Evolutionary conservation across 2,329 filamentous ascomycete species (phyloP).

Genomic region (Arthrobotrys megalospora): DNA sequence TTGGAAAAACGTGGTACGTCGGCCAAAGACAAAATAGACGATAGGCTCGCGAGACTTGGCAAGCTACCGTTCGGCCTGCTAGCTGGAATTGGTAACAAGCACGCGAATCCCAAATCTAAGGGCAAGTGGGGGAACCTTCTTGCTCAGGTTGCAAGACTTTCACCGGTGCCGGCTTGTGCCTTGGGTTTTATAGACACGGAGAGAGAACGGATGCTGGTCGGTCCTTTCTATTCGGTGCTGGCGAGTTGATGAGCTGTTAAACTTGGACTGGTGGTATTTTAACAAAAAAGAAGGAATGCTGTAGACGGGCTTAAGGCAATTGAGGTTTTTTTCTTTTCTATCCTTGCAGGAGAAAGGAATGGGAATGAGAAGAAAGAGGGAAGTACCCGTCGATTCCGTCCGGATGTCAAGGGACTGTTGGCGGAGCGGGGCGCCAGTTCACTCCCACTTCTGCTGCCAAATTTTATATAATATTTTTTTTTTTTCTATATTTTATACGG

Average conservation of each 20-base stretch:
- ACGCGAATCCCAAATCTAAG: slow-evolving; percentile 32
- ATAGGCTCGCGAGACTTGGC: slow-evolving; percentile 28
- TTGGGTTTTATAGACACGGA: slow-evolving; percentile 16
- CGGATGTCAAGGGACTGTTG: slow-evolving; percentile 17
- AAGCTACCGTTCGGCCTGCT: slow-evolving; percentile 33
- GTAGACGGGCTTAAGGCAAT: slow-evolving; percentile 40
- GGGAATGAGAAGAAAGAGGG: slow-evolving; percentile 14
- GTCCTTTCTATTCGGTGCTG: slow-evolving; percentile 2
- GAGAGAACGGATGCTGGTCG: slow-evolving; percentile 17
- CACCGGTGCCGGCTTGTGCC: slow-evolving; percentile 5
- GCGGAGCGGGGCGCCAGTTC: slow-evolving; percentile 31
- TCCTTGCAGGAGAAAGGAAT: slow-evolving; percentile 45
- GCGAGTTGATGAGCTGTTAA: slow-evolving; percentile 36
- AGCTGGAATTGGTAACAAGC: slow-evolving; percentile 49
- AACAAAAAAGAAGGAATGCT: slow-evolving; percentile 40
- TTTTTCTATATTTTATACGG: not conserved
- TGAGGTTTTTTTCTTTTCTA: slow-evolving; percentile 31
- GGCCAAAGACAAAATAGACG: slow-evolving; percentile 28
- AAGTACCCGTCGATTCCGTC: slow-evolving; percentile 28
- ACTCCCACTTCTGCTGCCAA: slow-evolving; percentile 12
- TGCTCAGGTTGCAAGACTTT: slow-evolving; percentile 12
- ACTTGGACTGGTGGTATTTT: slow-evolving; percentile 24
- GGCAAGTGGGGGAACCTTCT: slow-evolving; percentile 22
- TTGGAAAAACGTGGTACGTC: slow-evolving; percentile 7
- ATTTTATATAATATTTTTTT: slow-evolving; percentile 16